Conservation (phyloP, 2,329 filamentous ascomycete genomes). For the Curvularia eragrostidis region DNA sequence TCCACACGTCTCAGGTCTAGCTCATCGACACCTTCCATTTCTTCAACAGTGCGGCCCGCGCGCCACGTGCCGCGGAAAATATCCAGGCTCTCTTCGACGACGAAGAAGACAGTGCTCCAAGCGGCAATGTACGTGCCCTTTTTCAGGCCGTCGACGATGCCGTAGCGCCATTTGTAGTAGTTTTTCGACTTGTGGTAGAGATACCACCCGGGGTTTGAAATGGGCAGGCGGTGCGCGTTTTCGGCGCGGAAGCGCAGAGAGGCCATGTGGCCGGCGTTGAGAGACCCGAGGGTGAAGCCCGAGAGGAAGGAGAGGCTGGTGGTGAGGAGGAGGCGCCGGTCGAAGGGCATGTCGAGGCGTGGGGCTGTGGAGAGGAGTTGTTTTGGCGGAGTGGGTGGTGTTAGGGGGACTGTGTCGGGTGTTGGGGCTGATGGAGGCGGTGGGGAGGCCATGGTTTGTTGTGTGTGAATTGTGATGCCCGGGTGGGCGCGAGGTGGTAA, state of each 20-base stretch:
- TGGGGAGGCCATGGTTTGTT: constrained; percentile 13
- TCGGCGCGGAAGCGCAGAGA: constrained; percentile 90
- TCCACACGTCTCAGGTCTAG: constrained; percentile 39
- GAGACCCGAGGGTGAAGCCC: constrained; percentile 74
- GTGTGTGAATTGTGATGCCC: neutral
- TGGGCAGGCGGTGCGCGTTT: constrained; percentile 91
- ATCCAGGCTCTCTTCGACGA: constrained; percentile 86
- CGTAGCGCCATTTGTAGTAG: constrained; percentile 81
- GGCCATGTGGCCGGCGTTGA: constrained; percentile 74
- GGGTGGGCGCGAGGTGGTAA: neutral
- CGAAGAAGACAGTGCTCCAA: constrained; percentile 78
- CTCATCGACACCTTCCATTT: constrained; percentile 49
- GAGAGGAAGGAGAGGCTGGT: constrained; percentile 68
- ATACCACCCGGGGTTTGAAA: constrained; percentile 86
- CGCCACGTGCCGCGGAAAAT: constrained; percentile 60
- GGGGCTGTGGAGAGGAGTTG: constrained; percentile 18
- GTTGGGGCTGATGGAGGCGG: neutral
- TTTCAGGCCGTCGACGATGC: constrained; percentile 76
- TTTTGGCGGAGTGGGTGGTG: neutral
- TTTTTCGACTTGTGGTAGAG: constrained; percentile 99
- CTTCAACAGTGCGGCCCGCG: constrained; percentile 51
- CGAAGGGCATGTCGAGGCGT: constrained; percentile 68
- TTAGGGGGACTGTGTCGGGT: neutral
- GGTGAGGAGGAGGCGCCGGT: constrained; percentile 70
- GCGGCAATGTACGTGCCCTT: constrained; percentile 74